A percentile compares a stretch with the other conserved stretches of the same genome.
These are phyloP conservation scores for Cicer bijugum DNA, from an alignment of 306 rosid genomes.

Conservation along the genomic window DNA sequence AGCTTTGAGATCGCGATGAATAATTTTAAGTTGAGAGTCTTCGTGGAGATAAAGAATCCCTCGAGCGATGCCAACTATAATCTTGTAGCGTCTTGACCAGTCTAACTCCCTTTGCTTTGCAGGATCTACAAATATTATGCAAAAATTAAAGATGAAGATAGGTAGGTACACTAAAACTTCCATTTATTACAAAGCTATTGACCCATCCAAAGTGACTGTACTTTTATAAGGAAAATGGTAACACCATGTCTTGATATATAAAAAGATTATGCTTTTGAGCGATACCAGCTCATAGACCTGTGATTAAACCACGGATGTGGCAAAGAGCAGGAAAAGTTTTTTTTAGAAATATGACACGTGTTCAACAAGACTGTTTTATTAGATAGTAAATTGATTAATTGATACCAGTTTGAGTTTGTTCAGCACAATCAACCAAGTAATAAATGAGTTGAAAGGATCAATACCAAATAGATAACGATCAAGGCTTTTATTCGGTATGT, in stretches of 20 bases:
- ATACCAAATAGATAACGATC: conserved; percentile 60
- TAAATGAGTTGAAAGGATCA: no score
- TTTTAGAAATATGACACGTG: no score
- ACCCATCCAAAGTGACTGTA: not conserved
- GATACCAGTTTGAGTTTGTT: no score
- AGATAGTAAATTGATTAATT: no score
- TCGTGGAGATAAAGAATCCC: conserved; percentile 72
- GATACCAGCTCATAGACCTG: no score
- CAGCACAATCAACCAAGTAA: no score
- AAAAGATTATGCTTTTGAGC: no score
- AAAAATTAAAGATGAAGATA: conserved; percentile 21
- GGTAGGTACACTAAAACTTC: not conserved
- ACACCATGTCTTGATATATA: not conserved
- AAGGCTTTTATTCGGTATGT: conserved; percentile 62
- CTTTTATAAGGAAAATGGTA: conserved; percentile 17
- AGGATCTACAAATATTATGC: conserved; percentile 44
- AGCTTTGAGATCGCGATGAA: conserved; percentile 75
- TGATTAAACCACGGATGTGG: no score
- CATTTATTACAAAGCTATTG: not conserved
- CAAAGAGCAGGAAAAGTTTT: no score
- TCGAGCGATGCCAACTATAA: conserved; percentile 62
- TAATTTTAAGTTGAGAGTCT: conserved; percentile 63
- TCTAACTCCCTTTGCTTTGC: conserved; percentile 49
- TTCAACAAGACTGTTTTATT: no score
- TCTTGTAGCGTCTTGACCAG: conserved; percentile 59